These are phyloP conservation scores for Penicillium janthinellum DNA, from an alignment of 2,329 filamentous ascomycete species.

Conservation along the genomic window DNA sequence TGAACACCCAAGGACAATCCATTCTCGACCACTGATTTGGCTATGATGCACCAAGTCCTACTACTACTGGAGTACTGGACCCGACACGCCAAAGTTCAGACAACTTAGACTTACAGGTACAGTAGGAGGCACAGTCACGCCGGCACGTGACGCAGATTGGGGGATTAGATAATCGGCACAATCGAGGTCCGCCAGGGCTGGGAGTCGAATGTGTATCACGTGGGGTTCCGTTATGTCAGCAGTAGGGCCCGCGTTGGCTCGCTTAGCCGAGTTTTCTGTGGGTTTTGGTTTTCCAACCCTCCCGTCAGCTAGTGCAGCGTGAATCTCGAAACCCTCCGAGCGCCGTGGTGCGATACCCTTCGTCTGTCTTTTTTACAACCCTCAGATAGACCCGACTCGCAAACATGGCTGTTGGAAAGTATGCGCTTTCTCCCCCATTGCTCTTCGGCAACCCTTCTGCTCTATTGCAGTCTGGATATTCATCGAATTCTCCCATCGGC, in stretches of 20 bases:
- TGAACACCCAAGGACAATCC: too few species aligned
- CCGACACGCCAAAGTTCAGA: too few species aligned
- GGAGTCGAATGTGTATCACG: constrained; percentile 21
- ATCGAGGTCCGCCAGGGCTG: background rate
- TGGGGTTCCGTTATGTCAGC: constrained; percentile 34
- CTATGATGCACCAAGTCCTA: too few species aligned
- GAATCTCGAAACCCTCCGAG: constrained; percentile 42
- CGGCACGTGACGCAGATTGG: background rate
- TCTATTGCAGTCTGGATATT: constrained; percentile 5
- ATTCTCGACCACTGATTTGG: too few species aligned
- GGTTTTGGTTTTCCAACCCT: constrained; percentile 44
- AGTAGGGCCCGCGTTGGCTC: constrained; percentile 41
- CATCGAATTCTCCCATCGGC: constrained; percentile 4
- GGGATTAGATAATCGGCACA: background rate
- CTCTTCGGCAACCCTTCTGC: constrained; percentile 8
- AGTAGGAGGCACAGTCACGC: too few species aligned
- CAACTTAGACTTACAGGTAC: too few species aligned
- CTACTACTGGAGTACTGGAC: too few species aligned
- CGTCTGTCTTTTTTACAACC: constrained; percentile 45
- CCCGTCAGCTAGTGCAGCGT: constrained; percentile 38
- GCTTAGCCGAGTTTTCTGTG: constrained; percentile 52
- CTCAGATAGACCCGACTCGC: constrained; percentile 55
- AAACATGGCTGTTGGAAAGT: constrained; percentile 84
- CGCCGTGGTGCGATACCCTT: constrained; percentile 44
- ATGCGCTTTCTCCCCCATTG: constrained; percentile 40